A percentile compares a stretch with the other conserved stretches of the same genome.
Evolutionary conservation across 1,284 basidiomycete species (phyloP).

Genomic region (Heliocybe sulcata): DNA sequence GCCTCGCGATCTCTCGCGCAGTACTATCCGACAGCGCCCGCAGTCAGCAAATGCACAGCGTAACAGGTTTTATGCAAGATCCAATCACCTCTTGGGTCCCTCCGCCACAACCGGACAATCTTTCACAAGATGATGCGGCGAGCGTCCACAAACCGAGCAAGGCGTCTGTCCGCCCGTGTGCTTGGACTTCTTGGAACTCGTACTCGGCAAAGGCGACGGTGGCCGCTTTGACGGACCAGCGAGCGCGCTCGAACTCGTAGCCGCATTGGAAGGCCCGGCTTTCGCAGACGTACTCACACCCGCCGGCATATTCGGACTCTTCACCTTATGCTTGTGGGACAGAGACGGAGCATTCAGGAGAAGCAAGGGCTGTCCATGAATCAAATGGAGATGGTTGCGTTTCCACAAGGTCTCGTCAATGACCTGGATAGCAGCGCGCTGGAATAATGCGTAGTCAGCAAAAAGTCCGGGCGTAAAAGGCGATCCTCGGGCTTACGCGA

Average conservation of each 20-base stretch:
- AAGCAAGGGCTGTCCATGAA: constrained; percentile 55
- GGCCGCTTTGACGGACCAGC: constrained; percentile 26
- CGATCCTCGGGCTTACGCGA: constrained; percentile 35
- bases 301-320: background rate
- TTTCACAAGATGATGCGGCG: constrained; percentile 36
- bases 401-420: constrained; percentile 55
- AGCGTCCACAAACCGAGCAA: constrained; percentile 40
- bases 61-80: background rate
- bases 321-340: too few species aligned
- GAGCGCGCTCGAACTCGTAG: constrained; percentile 11
- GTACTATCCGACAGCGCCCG: constrained; percentile 28
- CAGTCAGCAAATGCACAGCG: constrained; percentile 1
- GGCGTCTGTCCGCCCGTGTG: constrained; percentile 9
- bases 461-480: background rate
- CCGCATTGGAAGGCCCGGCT: background rate
- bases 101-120: constrained; percentile 43
- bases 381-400: constrained; percentile 45
- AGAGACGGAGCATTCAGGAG: constrained; percentile 25
- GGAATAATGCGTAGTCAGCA: constrained; percentile 6
- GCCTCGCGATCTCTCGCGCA: constrained; percentile 34
- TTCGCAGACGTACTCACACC: background rate
- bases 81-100: constrained; percentile 42
- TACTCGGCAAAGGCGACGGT: constrained; percentile 19
- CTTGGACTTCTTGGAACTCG: constrained; percentile 30
- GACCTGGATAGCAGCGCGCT: constrained; percentile 55